Base-by-base conservation (phyloP, 495 filamentous ascomycete species). In the Lasiosphaeriaceae sp. region DNA sequence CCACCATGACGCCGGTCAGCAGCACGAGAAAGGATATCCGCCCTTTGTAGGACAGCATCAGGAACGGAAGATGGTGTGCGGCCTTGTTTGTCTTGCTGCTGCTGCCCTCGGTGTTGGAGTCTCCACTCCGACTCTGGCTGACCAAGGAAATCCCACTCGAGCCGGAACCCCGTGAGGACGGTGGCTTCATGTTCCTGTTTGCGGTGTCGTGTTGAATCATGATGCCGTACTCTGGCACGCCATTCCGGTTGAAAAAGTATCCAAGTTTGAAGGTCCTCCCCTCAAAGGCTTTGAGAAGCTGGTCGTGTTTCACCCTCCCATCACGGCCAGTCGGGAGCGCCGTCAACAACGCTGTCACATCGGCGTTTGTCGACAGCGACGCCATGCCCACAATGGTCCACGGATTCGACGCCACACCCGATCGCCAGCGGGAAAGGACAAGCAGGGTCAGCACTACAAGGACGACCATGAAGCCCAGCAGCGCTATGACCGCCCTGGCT, bases 371-470 rank as follows among this genome's bases (percentile, higher is more conserved):
- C 9, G 73, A 60, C 11, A 77, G 56, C 8, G 72, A 61, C 7
- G 73, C 67, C 2, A 71, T 48, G 19, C 67, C 66, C n/a, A 66
- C 69, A 43, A 78, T 72, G 47, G 71, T 75, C 67, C 70, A 74
- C 2, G 75, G 74, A 57, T 76, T 71, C 0, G 72, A 55, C 19
- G 64, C 52, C 12, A 78, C 61, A 11, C 75, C 74, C 1, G 69
- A 64, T 2, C 35, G 54, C 72, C 72, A 74, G 20, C 58, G 50
- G 4, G 46, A 41, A 0, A 74, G 61, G 2, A 66, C 47, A 2
- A 66, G 21, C 14, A 71, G 34, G 12, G 69, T 55, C 19, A 65
- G 16, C 3, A 69, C 20, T 19, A 67, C 52, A 4, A 67, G 55
- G 11, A 69, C 11, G 8, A 44, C 60, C 70, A 73, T 71, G 44